Conservation (phyloP, 2,329 filamentous ascomycete genomes). For the Pleoardoris graminearum region DNA sequence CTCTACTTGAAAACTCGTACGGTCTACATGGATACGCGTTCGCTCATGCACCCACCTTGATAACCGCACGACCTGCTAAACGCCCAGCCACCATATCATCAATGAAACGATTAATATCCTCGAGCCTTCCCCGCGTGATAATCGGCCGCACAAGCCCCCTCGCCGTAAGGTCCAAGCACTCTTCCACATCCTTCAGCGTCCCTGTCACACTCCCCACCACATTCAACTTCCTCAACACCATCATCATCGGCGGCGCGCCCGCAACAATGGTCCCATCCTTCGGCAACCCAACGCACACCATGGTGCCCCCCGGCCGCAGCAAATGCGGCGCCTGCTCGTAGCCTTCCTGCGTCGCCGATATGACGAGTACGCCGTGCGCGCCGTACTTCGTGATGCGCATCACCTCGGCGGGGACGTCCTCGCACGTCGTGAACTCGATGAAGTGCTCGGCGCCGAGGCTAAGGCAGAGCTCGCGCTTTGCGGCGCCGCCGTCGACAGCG, state of each 20-base stretch:
- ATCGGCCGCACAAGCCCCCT: conserved; percentile 48
- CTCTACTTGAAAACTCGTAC: no score
- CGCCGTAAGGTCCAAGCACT: conserved; percentile 50
- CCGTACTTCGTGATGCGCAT: conserved; percentile 59
- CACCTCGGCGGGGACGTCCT: conserved; percentile 62
- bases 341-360: conserved; percentile 59
- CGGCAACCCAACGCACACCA: conserved; percentile 36
- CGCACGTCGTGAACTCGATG: conserved; percentile 60
- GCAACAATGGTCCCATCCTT: conserved; percentile 27
- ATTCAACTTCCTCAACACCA: conserved; percentile 49
- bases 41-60: conserved; percentile 31
- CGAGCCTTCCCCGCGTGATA: conserved; percentile 44
- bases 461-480: conserved; percentile 52
- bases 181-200: conserved; percentile 52
- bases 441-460: conserved; percentile 60
- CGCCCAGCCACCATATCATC: conserved; percentile 46
- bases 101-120: conserved; percentile 47
- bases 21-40: no score
- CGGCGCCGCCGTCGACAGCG: conserved; percentile 57
- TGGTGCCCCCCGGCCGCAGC: conserved; percentile 30
- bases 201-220: conserved; percentile 50
- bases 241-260: conserved; percentile 40
- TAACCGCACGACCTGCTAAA: conserved; percentile 47
- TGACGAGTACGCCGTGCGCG: conserved; percentile 80
- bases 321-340: conserved; percentile 36